phyloP scores from a whole-genome alignment of 163 green algal genomes.

The Chlamydomonas reinhardtii region DNA sequence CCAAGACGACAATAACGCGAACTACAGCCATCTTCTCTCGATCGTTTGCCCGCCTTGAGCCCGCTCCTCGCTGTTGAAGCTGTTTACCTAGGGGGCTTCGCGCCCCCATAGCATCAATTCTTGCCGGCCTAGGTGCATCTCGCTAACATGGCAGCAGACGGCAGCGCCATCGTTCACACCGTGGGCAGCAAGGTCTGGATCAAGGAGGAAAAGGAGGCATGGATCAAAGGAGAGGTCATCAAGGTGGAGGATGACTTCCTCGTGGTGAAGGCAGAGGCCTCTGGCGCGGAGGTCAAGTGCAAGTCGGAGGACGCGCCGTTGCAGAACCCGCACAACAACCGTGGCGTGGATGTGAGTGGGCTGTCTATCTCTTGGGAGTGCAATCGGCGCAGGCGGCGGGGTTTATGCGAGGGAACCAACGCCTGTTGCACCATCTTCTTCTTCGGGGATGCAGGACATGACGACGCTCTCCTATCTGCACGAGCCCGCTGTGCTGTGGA shows the following conservation, averaged over 20 bases:
- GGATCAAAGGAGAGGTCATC: slow-evolving; percentile 87
- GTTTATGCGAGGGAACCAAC: neutral
- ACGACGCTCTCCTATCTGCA: slow-evolving; percentile 97
- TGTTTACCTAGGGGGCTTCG: neutral
- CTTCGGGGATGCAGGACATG: slow-evolving; percentile 94
- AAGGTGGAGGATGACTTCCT: slow-evolving; percentile 65
- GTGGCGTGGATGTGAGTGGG: slow-evolving; percentile 85
- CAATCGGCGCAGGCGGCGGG: neutral
- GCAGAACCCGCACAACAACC: slow-evolving; percentile 82
- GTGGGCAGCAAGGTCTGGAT: slow-evolving; percentile 86
- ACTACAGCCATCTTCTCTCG: neutral
- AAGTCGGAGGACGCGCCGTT: slow-evolving; percentile 81
- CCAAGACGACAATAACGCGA: neutral
- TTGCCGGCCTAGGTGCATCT: slow-evolving; percentile 5
- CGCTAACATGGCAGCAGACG: slow-evolving; percentile 20
- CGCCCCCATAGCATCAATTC: neutral
- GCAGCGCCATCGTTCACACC: slow-evolving; percentile 70
- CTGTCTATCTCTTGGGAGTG: neutral
- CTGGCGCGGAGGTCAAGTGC: slow-evolving; percentile 63
- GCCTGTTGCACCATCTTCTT: slow-evolving; percentile 39
- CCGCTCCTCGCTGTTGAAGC: neutral
- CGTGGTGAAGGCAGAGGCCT: slow-evolving; percentile 77
- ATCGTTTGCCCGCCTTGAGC: neutral
- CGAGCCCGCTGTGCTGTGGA: slow-evolving; percentile 98
- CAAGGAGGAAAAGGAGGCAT: slow-evolving; percentile 72